phyloP scores from a whole-genome alignment of 495 filamentous ascomycete species.

The Apodospora peruviana region DNA sequence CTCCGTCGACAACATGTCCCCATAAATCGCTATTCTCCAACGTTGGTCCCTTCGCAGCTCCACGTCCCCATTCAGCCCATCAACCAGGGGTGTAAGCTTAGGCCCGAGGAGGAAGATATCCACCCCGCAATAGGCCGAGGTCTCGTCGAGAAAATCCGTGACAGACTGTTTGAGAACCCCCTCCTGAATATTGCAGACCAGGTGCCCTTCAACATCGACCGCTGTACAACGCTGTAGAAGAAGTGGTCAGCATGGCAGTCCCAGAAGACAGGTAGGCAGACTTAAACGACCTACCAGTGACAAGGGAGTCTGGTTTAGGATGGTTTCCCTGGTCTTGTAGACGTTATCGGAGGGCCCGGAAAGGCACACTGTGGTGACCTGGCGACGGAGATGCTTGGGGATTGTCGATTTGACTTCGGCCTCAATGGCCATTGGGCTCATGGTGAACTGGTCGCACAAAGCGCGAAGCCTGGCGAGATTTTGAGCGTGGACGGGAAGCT shows the following conservation, averaged over 20 bases:
- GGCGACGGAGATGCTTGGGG: slow-evolving; percentile 67
- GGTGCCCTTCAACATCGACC: slow-evolving; percentile 83
- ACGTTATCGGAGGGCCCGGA: slow-evolving; percentile 78
- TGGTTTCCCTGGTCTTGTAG: slow-evolving; percentile 74
- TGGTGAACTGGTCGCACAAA: slow-evolving; percentile 71
- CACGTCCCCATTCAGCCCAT: slow-evolving; percentile 50
- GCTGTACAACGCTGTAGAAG: slow-evolving; percentile 72
- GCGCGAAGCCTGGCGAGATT: slow-evolving; percentile 73
- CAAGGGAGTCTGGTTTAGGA: slow-evolving; percentile 81
- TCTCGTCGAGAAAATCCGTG: slow-evolving; percentile 75
- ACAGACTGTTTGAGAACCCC: slow-evolving; percentile 57
- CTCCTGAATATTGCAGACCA: slow-evolving; percentile 75
- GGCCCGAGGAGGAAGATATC: slow-evolving; percentile 93
- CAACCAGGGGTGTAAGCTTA: slow-evolving; percentile 63
- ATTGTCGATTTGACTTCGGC: slow-evolving; percentile 77
- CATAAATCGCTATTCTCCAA: slow-evolving; percentile 87
- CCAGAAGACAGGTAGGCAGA: not conserved
- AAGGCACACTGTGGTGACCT: slow-evolving; percentile 85
- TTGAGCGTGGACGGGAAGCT: slow-evolving; percentile 79
- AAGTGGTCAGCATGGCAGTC: slow-evolving; percentile 12
- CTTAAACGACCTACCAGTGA: slow-evolving; percentile 60
- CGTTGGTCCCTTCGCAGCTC: slow-evolving; percentile 61
- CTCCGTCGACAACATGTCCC: slow-evolving; percentile 90
- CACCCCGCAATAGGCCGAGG: slow-evolving; percentile 81
- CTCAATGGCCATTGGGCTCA: slow-evolving; percentile 63